A percentile compares a stretch with the other conserved stretches of the same genome.
phyloP scores from a whole-genome alignment of 2,329 filamentous ascomycete species.

The Zymoseptoria pseudotritici region DNA sequence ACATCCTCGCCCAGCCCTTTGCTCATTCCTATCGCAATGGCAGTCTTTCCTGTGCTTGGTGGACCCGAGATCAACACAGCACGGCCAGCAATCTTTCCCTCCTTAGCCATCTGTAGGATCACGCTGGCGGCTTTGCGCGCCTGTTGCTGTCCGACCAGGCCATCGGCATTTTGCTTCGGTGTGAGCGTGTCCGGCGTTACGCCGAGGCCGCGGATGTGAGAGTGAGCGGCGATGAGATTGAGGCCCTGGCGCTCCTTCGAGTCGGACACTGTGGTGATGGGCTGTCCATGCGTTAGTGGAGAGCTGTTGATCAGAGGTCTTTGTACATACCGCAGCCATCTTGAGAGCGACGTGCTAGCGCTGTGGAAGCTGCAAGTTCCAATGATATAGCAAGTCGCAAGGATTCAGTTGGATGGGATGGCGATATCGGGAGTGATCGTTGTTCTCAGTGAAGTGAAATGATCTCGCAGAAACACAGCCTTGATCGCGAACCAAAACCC shows the following conservation, averaged over 20 bases:
- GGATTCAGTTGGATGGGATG: neutral
- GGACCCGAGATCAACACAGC: conserved; percentile 92
- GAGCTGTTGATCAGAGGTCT: neutral
- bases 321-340: neutral
- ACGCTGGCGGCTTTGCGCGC: conserved; percentile 93
- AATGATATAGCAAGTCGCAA: neutral
- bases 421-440: neutral
- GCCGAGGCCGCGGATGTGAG: conserved; percentile 91
- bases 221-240: conserved; percentile 96
- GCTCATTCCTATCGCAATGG: conserved; percentile 97
- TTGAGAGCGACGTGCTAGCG: neutral
- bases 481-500: neutral
- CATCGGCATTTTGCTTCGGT: conserved; percentile 76
- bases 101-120: conserved; percentile 97
- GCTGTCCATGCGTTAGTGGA: conserved; percentile 30
- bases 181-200: conserved; percentile 88
- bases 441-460: neutral
- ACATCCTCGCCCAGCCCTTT: conserved; percentile 87
- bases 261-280: conserved; percentile 81
- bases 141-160: conserved; percentile 92
- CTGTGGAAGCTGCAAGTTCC: neutral
- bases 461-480: neutral
- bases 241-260: conserved; percentile 91
- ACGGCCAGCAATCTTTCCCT: conserved; percentile 94
- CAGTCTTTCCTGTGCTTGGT: conserved; percentile 95